Evolutionary conservation across 1,139 yeast genomes (phyloP), one percentile per base, ranked within the genome.

Genomic region (Candida frijolesensis): DNA sequence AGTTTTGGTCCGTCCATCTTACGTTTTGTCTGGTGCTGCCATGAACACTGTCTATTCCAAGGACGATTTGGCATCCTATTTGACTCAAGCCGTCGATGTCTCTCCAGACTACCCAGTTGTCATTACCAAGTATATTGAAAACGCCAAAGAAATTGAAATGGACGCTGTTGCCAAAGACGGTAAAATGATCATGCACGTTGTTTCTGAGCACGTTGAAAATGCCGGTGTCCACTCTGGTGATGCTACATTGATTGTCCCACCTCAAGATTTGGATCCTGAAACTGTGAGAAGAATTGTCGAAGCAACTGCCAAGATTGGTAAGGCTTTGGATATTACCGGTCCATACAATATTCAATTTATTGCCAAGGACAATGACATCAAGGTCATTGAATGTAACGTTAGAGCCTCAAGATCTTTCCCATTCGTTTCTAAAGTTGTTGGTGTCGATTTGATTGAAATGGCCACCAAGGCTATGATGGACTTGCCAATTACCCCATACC

Each of bases 151-250:
- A 74, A 92, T 94, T 65, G 99, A 94, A 70, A 88, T 94, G 60
- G 99, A 94, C 74, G 98, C 90, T 54, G 99, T 94, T 64, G 98
- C 99, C 37, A 74, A 82, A 62, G 79, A 90, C 51, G 99, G 99
- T 64, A 73, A 85, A 63, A 89, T 94, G 49, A 73, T 94, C 57
- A 94, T 94, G 51, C 99, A 94, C 71, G 99, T 96, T 52, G 89
- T 94, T 52, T 90, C 97, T 54, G 99, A 94, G 74, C 99, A 94
- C 70, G 96, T 92, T 62, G 99, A 94, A 76, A 91, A 94, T 65
- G 99, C 99, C 18, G 99, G 99, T 78, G 91, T 94, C 50, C 99
- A 94, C 74, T 91, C 98, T 44, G 99, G 99, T 71, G 99, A 94
- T 72, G 99, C 99, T 45, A 91, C 98, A 40, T 82, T 94, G 64